A percentile compares a stretch with the other conserved stretches of the same genome.
phyloP scores from a whole-genome alignment of 352 stramenopile species.

The Peronospora destructor region DNA sequence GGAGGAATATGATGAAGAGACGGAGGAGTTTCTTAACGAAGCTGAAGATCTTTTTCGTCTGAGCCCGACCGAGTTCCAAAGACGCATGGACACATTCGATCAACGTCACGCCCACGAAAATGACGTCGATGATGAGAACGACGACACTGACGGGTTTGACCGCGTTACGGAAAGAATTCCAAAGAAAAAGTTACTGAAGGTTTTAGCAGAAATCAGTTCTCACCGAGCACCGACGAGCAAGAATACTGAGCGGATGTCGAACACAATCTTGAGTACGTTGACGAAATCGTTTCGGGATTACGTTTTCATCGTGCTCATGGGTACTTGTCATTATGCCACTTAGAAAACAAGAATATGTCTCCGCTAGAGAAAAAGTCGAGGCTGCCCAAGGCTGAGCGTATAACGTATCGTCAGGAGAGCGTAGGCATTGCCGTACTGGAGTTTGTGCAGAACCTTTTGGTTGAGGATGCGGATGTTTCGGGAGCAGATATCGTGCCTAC shows the following conservation, averaged over 20 bases:
- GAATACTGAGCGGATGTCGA: constrained; percentile 45
- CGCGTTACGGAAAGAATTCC: constrained; percentile 61
- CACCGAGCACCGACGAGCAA: constrained; percentile 30
- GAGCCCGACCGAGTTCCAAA: constrained; percentile 54
- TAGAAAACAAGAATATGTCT: constrained; percentile 63
- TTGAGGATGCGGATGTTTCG: constrained; percentile 55
- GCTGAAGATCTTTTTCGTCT: constrained; percentile 65
- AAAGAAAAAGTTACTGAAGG: constrained; percentile 61
- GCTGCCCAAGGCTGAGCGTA: constrained; percentile 47
- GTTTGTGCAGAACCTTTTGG: constrained; percentile 62
- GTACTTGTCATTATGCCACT: neutral
- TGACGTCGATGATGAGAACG: constrained; percentile 27
- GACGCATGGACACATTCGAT: constrained; percentile 44
- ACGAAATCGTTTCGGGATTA: neutral
- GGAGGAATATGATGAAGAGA: constrained; percentile 47
- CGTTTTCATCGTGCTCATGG: constrained; percentile 1
- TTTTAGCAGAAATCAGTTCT: constrained; percentile 56
- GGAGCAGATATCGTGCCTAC: constrained; percentile 56
- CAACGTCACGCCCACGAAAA: constrained; percentile 32
- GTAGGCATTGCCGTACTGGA: constrained; percentile 57
- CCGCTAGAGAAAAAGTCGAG: constrained; percentile 71
- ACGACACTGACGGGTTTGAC: constrained; percentile 44
- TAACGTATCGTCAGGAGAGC: constrained; percentile 68
- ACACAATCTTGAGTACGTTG: constrained; percentile 38
- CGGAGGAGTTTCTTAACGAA: constrained; percentile 57